A percentile compares a stretch with the other conserved stretches of the same genome.
These are phyloP conservation scores for Noccaea bulbosa DNA, from an alignment of 345 rosid species.

Conservation along the genomic window DNA sequence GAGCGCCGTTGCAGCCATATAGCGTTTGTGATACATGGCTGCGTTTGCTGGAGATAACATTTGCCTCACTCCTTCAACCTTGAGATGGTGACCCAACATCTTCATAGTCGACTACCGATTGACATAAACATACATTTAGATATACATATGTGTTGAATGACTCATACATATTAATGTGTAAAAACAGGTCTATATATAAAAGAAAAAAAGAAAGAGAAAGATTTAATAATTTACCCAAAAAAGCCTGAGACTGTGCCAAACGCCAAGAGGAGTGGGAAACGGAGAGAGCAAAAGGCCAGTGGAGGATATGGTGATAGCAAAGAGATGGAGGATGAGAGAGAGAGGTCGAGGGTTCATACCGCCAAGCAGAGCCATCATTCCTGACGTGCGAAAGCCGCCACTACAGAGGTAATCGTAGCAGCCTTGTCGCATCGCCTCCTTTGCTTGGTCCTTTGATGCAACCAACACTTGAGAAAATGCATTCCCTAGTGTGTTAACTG, in stretches of 20 bases:
- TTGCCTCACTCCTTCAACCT: slow-evolving; percentile 53
- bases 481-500: slow-evolving; percentile 41
- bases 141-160: too few species aligned
- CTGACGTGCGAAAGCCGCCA: slow-evolving; percentile 31
- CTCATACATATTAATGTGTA: too few species aligned
- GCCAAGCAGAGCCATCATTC: slow-evolving; percentile 40
- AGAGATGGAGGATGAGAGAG: slow-evolving; percentile 40
- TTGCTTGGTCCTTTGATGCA: slow-evolving; percentile 42
- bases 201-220: background rate
- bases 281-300: slow-evolving; percentile 42
- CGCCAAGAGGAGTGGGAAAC: slow-evolving; percentile 42
- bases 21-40: slow-evolving; percentile 28
- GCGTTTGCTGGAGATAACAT: slow-evolving; percentile 48
- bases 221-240: slow-evolving; percentile 20
- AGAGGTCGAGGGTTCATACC: slow-evolving; percentile 44
- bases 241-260: slow-evolving; percentile 41
- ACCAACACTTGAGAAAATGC: slow-evolving; percentile 40
- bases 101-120: slow-evolving; percentile 47
- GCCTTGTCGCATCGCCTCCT: slow-evolving; percentile 42
- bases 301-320: slow-evolving; percentile 29
- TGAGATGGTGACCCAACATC: slow-evolving; percentile 49
- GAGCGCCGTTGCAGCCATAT: slow-evolving; percentile 13
- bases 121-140: too few species aligned
- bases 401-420: slow-evolving; percentile 36
- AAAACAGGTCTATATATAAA: too few species aligned